Evolutionary conservation across 495 filamentous ascomycete species (phyloP), one percentile per base, ranked within the genome.

Genomic region (Cercophora samala): DNA sequence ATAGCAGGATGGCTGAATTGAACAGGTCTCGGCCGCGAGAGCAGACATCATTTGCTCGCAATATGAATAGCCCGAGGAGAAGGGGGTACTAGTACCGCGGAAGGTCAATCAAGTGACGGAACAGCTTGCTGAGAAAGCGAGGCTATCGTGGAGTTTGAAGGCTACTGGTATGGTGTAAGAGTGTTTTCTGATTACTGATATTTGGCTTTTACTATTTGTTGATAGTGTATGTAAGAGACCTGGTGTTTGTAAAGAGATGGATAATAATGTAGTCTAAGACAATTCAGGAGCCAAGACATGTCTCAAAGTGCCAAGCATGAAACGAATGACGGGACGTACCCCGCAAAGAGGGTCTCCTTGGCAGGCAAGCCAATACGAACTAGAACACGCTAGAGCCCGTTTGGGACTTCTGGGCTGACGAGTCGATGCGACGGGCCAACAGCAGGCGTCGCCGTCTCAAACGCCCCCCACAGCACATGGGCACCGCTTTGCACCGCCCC

Each of bases 221-320:
- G 26, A 4, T 29, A 6, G 4, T 29, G 26, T 29, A 29, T 29
- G 26, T 29, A 29, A 69, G 15, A 81, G 75, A 4, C 69, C 19
- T 3, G 84, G 87, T n/a, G 83, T 80, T 72, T 91, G 89, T 68
- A 80, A 83, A 37, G n/a, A n/a, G n/a, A n/a, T n/a, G n/a, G n/a
- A n/a, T n/a, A n/a, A 88, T 72, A 67, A 91, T 73, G 15, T 29
- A 5, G n/a, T n/a, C n/a, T n/a, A n/a, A n/a, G n/a, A 29, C 37
- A 2, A 46, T 46, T 13, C 37, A 18, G 13, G 37, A 46, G 37
- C 37, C 37, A 46, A 46, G 37, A 18, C 37, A 46, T 46, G 37
- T 46, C 37, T 46, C 37, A 46, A 46, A 46, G 15, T 46, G 37
- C 37, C 37, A 46, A 46, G 37, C 37, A 46, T 46, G 37, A 46